phyloP scores from a whole-genome alignment of 495 filamentous ascomycete genomes.

The Lasiosphaeris hirsuta region DNA sequence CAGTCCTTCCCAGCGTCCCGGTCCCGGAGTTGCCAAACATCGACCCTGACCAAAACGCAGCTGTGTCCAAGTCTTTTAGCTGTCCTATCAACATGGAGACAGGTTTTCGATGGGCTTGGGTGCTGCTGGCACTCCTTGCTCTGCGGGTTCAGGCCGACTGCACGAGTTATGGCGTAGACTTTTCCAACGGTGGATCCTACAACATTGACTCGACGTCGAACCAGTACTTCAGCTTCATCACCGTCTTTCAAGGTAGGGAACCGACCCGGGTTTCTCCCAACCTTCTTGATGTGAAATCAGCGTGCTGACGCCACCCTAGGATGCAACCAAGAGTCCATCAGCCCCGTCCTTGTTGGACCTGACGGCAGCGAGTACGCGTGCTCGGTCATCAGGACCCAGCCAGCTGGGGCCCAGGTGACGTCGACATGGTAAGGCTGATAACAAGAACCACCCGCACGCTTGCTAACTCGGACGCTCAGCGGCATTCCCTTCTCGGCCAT shows the following conservation, averaged over 20 bases:
- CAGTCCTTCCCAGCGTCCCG: neutral
- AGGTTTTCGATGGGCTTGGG: constrained; percentile 20
- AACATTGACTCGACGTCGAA: constrained; percentile 40
- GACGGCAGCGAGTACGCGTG: constrained; percentile 35
- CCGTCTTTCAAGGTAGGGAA: constrained; percentile 39
- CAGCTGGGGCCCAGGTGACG: constrained; percentile 33
- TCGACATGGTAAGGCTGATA: constrained; percentile 36
- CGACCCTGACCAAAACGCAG: neutral
- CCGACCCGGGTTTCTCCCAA: neutral
- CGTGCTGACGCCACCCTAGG: constrained; percentile 22
- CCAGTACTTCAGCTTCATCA: constrained; percentile 41
- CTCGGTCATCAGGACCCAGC: constrained; percentile 36
- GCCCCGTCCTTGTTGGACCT: constrained; percentile 39
- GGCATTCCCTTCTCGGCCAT: constrained; percentile 41
- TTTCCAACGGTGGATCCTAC: constrained; percentile 40
- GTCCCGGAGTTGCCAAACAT: constrained; percentile 2
- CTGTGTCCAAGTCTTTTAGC: neutral
- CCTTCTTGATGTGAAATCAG: neutral
- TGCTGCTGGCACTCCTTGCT: constrained; percentile 23
- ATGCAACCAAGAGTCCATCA: constrained; percentile 38
- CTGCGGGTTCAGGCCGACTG: constrained; percentile 33
- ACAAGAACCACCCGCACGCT: no score
- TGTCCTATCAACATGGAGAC: constrained; percentile 17
- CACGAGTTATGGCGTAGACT: constrained; percentile 42
- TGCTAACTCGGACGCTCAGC: constrained; percentile 12